Conservation (phyloP, 208 protist species). For the Wallacemonas rigidus region DNA sequence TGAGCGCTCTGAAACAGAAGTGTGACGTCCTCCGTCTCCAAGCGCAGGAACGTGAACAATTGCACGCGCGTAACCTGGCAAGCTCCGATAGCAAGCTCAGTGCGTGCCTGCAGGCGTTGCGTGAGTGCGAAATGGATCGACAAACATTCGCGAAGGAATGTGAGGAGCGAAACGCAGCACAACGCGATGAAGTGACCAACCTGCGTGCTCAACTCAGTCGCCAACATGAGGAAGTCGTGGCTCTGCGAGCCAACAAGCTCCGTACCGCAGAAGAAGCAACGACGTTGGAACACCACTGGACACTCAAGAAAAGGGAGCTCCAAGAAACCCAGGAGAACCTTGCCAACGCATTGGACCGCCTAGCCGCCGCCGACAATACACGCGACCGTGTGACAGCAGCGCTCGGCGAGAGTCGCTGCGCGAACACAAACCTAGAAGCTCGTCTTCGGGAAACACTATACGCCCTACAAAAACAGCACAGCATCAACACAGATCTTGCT, state of each 20-base stretch:
- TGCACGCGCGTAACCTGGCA: neutral
- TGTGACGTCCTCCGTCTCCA: neutral
- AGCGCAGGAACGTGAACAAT: neutral
- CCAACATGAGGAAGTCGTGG: conserved; percentile 4
- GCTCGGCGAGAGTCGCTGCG: neutral
- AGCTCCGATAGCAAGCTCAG: conserved; percentile 1
- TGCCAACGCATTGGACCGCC: neutral
- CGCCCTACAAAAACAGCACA: neutral
- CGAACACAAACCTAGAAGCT: neutral
- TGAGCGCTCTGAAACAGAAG: neutral
- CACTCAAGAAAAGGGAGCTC: neutral
- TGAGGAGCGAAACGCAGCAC: neutral
- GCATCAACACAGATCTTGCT: neutral
- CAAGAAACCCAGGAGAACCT: neutral
- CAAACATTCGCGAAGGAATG: neutral
- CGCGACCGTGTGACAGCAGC: too few species aligned
- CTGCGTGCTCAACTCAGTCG: neutral
- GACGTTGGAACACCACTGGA: neutral
- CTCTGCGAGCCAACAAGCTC: neutral
- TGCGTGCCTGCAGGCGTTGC: conserved; percentile 9
- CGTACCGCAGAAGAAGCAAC: neutral
- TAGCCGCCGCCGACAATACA: too few species aligned
- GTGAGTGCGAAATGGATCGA: conserved; percentile 9
- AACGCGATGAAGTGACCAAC: neutral
- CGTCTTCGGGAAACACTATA: neutral